Percentiles rank a stretch among this genome's conserved stretches.
These are phyloP conservation scores for Seminavis robusta DNA, from an alignment of 108 stramenopile species.

Conservation along the genomic window DNA sequence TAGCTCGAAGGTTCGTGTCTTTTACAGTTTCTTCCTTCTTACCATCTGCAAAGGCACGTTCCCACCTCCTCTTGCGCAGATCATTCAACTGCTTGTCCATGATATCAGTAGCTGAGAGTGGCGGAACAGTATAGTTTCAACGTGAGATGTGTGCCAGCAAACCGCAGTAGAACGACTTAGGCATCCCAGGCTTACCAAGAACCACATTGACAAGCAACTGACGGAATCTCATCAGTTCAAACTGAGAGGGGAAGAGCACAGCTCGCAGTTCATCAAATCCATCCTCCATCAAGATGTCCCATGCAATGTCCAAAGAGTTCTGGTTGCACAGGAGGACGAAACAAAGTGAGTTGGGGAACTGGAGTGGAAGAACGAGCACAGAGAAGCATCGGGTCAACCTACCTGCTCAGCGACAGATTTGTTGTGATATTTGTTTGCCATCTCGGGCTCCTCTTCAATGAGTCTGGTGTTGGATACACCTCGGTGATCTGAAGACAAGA, in stretches of 20 bases:
- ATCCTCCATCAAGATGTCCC: constrained; percentile 39
- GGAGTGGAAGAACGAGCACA: too few species aligned
- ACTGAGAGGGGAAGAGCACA: constrained; percentile 31
- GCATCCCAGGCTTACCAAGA: too few species aligned
- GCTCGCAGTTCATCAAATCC: constrained; percentile 30
- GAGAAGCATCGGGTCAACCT: too few species aligned
- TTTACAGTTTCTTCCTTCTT: background rate
- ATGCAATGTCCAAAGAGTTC: constrained; percentile 53
- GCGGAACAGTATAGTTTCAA: too few species aligned
- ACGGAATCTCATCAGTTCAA: constrained; percentile 42
- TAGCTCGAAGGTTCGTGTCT: constrained; percentile 2
- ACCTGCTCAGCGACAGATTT: constrained; percentile 53
- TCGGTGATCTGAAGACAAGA: too few species aligned
- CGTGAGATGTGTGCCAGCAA: too few species aligned
- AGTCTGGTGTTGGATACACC: constrained; percentile 48
- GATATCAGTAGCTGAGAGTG: constrained; percentile 65
- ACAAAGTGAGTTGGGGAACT: too few species aligned
- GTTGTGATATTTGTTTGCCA: constrained; percentile 40
- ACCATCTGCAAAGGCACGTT: constrained; percentile 15
- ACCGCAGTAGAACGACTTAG: too few species aligned
- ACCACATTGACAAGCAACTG: constrained; percentile 46
- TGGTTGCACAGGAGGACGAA: too few species aligned
- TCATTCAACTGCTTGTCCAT: constrained; percentile 37
- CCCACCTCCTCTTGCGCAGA: constrained; percentile 23
- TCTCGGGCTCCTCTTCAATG: constrained; percentile 45